Evolutionary conservation across 1,139 yeast genomes (phyloP).

Genomic region (Pichia sp.): DNA sequence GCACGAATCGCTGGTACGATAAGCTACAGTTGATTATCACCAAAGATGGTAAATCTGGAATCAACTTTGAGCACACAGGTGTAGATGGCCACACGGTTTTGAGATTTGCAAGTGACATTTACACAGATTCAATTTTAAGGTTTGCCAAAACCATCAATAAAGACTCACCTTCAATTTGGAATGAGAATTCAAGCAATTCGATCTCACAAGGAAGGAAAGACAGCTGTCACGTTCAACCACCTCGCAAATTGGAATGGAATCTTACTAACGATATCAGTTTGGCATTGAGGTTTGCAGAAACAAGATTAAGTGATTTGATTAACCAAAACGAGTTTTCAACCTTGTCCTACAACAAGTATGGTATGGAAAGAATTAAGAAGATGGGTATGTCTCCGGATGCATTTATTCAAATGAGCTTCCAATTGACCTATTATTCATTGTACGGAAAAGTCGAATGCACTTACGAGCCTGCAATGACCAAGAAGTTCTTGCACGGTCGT

Average conservation of each 20-base stretch:
- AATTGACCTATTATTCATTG: slow-evolving; percentile 85
- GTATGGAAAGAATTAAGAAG: slow-evolving; percentile 72
- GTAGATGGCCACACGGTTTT: slow-evolving; percentile 94
- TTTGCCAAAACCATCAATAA: slow-evolving; percentile 82
- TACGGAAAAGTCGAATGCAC: slow-evolving; percentile 93
- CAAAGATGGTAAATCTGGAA: slow-evolving; percentile 89
- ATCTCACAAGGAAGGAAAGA: background rate
- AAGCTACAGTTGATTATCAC: slow-evolving; percentile 85
- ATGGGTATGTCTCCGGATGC: slow-evolving; percentile 95
- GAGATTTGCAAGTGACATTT: slow-evolving; percentile 82
- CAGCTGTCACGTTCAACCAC: slow-evolving; percentile 31
- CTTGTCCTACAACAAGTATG: slow-evolving; percentile 71
- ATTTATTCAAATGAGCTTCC: slow-evolving; percentile 90
- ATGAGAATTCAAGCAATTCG: slow-evolving; percentile 17
- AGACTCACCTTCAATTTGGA: slow-evolving; percentile 79
- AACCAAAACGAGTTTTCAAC: slow-evolving; percentile 86
- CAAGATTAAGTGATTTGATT: slow-evolving; percentile 79
- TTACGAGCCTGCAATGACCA: slow-evolving; percentile 96
- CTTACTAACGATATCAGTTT: slow-evolving; percentile 72
- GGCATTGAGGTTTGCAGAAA: slow-evolving; percentile 86
- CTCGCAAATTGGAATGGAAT: slow-evolving; percentile 87
- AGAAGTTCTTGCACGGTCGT: slow-evolving; percentile 79
- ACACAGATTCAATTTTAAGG: slow-evolving; percentile 82
- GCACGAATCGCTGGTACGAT: slow-evolving; percentile 94
- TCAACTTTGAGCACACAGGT: slow-evolving; percentile 92